Base-by-base conservation (phyloP, 192 early-diverging fungal genomes). In the Umbelopsis ramanniana region DNA sequence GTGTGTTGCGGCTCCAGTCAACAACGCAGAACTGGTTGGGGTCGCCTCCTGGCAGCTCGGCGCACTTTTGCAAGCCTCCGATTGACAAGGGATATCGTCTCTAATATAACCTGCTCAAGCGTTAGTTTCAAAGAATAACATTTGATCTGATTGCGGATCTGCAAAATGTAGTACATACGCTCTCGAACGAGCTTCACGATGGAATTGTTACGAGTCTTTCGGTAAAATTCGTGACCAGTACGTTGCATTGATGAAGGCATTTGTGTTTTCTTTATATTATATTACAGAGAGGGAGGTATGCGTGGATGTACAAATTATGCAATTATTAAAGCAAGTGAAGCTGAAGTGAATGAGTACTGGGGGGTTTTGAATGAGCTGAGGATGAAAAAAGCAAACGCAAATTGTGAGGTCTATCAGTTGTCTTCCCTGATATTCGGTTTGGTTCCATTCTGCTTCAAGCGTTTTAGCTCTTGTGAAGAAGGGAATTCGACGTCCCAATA, bases 61-160 rank as follows among this genome's bases (percentile, higher is more conserved):
- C 24, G 68, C 72, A 11, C 66, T 24, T 8, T 72, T 67, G 70
- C 88, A 89, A 15, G 71, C 57, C 9, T 71, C 81, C 11, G 85
- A 81, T 5, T 86, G 76, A 52, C 88, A 89, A 14, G 88, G 83
- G 38, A 89, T 86, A 68, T 89, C 88, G 43, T 71, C 72, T 22
- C 87, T 85, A n/a, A 88, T 63, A 66, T 88, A 88, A 29, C 83
- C 87, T 88, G 52, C 10, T 68, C 7, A 52, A 4, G 19, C 11
- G 48, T 29, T 45, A 46, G 46, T 48, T 9, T 43, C 23, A 71
- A 35, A 48, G 23, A 14, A 70, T 11, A 38, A 35, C 0, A 23
- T n/a, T n/a, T 3, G 24, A 46, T 37, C 23, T 43, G 19, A 46
- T 43, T 29, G 46, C 24, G 24, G 37, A 69, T 38, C 19, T 10